Conservation (phyloP, 495 filamentous ascomycete species). For the Podospora pseudocomata region DNA sequence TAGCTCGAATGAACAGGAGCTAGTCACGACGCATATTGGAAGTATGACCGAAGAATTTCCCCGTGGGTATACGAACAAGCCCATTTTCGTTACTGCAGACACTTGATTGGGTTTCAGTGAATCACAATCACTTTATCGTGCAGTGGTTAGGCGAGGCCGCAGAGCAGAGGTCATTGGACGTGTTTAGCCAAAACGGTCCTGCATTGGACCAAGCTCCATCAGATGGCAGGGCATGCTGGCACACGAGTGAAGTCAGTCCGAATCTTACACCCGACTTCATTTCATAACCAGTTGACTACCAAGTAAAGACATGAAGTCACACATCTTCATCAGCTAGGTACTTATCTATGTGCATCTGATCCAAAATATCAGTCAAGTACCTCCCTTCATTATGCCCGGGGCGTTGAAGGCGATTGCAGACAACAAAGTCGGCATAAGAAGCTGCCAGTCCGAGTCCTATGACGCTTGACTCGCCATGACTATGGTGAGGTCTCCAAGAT, state of each 20-base stretch:
- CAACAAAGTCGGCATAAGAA: not conserved
- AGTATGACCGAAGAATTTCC: not conserved
- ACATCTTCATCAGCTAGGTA: too few species aligned
- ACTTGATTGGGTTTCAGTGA: not conserved
- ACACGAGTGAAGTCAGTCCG: not conserved
- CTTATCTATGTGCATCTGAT: not conserved
- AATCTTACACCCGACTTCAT: not conserved
- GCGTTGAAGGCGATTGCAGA: not conserved
- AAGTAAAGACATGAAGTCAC: too few species aligned
- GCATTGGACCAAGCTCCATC: not conserved
- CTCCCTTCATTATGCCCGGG: not conserved
- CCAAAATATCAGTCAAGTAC: not conserved
- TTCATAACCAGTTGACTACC: too few species aligned
- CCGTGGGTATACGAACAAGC: not conserved
- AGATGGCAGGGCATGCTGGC: not conserved
- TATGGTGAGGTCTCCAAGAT: not conserved
- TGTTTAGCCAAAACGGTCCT: constrained; percentile 1
- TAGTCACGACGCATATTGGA: not conserved
- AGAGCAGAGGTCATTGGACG: not conserved
- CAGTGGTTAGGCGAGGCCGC: not conserved
- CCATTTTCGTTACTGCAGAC: not conserved
- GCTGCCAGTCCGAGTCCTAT: not conserved
- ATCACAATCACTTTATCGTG: not conserved
- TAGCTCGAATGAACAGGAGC: not conserved
- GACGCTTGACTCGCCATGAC: not conserved